These are phyloP conservation scores for Pythium dissimile DNA, from an alignment of 352 stramenopile species.

Conservation along the genomic window DNA sequence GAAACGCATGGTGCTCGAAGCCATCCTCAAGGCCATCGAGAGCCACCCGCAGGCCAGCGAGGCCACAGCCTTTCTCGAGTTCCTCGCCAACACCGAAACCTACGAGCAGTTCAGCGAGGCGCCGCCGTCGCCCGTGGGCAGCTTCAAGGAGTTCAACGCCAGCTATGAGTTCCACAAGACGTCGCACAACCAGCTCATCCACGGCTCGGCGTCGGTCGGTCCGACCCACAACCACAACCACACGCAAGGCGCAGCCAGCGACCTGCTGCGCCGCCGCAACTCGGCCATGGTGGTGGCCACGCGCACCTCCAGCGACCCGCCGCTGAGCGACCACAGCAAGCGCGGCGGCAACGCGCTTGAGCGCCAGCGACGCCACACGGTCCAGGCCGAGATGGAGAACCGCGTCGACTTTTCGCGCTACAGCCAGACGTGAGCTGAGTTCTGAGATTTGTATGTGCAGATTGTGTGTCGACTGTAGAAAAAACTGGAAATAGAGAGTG, in stretches of 20 bases:
- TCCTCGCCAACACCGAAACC: constrained; percentile 54
- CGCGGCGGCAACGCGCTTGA: not conserved
- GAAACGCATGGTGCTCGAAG: constrained; percentile 57
- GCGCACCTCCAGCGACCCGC: not conserved
- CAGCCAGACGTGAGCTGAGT: constrained; percentile 40
- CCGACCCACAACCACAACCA: constrained; percentile 6
- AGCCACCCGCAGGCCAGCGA: constrained; percentile 48
- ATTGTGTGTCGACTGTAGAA: no score
- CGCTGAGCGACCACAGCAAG: not conserved
- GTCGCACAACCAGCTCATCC: constrained; percentile 10
- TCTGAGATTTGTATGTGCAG: not conserved
- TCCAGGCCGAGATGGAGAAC: constrained; percentile 31
- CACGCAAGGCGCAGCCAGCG: constrained; percentile 1
- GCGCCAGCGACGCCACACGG: constrained; percentile 11
- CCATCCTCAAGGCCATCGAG: constrained; percentile 60
- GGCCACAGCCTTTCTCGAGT: constrained; percentile 60
- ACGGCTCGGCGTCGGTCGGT: not conserved
- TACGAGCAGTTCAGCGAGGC: constrained; percentile 43
- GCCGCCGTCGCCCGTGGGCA: constrained; percentile 25
- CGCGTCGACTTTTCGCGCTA: constrained; percentile 52
- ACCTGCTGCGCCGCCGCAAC: constrained; percentile 19
- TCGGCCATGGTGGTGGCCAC: constrained; percentile 16
- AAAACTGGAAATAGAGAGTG: not conserved
- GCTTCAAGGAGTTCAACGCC: constrained; percentile 25
- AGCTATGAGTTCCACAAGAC: constrained; percentile 25